A percentile compares a stretch with the other conserved stretches of the same genome.
These are phyloP conservation scores for Sphenostylis stenocarpa DNA, from an alignment of 306 rosid genomes.

Conservation along the genomic window DNA sequence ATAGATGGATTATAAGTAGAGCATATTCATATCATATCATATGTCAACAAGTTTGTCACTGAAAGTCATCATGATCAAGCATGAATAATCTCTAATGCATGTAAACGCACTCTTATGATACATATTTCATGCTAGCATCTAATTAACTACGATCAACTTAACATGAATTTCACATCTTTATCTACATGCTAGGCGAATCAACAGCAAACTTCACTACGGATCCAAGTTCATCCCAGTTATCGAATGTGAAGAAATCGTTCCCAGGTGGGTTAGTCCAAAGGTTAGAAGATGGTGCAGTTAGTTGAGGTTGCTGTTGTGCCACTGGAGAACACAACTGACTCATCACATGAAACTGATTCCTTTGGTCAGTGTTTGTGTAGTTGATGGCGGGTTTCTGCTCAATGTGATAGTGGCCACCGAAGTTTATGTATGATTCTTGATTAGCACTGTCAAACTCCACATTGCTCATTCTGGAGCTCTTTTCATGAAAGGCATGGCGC, in stretches of 20 bases:
- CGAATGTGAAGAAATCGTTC: slow-evolving; percentile 34
- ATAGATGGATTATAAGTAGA: background rate
- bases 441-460: slow-evolving; percentile 30
- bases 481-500: slow-evolving; percentile 24
- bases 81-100: background rate
- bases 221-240: slow-evolving; percentile 83
- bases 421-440: slow-evolving; percentile 54
- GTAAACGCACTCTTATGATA: background rate
- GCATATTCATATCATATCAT: background rate
- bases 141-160: background rate
- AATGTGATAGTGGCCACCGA: slow-evolving; percentile 32
- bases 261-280: slow-evolving; percentile 36
- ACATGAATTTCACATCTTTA: background rate
- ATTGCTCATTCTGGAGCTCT: slow-evolving; percentile 28
- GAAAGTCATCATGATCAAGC: background rate
- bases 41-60: slow-evolving; percentile 12
- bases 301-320: slow-evolving; percentile 36
- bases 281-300: slow-evolving; percentile 38
- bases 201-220: slow-evolving; percentile 63
- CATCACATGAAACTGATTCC: slow-evolving; percentile 31
- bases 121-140: background rate
- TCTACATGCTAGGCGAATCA: slow-evolving; percentile 43
- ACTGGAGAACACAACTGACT: slow-evolving; percentile 31
- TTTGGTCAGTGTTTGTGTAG: slow-evolving; percentile 1
- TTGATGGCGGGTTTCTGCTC: slow-evolving; percentile 47